Evolutionary conservation across 768 basidiomycete species (phyloP).

Genomic region (Boletus barrowsii): DNA sequence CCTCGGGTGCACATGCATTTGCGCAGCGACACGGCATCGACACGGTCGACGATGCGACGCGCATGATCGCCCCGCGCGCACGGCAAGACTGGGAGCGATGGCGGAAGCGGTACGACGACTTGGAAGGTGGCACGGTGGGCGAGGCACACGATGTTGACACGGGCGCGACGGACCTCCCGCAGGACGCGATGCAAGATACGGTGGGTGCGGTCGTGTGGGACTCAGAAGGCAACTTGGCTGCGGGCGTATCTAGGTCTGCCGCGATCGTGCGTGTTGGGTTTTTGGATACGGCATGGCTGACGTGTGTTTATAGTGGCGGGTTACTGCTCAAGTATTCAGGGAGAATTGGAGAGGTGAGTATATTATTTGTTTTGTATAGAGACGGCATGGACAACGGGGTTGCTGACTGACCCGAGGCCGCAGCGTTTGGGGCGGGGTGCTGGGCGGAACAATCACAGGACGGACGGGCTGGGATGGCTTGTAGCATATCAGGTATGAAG

Average conservation of each 20-base stretch:
- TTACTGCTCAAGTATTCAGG: conserved; percentile 75
- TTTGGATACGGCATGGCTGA: not conserved
- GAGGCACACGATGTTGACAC: not conserved
- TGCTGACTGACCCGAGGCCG: conserved; percentile 45
- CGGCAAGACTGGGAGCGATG: conserved; percentile 57
- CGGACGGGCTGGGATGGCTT: conserved; percentile 45
- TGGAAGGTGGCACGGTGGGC: conserved; percentile 4
- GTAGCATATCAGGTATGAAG: conserved; percentile 58
- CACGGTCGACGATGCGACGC: conserved; percentile 38
- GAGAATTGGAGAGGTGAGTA: conserved; percentile 66
- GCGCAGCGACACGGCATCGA: conserved; percentile 35
- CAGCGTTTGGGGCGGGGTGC: conserved; percentile 71
- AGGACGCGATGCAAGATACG: conserved; percentile 62
- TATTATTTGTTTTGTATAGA: not conserved
- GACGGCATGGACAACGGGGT: not conserved
- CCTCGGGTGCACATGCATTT: conserved; percentile 58
- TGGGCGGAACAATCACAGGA: conserved; percentile 51
- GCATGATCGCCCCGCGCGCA: conserved; percentile 51
- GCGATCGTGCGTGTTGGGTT: not conserved
- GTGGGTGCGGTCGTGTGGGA: conserved; percentile 74
- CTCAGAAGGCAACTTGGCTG: conserved; percentile 44
- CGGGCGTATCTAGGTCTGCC: conserved; percentile 72
- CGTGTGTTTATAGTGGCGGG: conserved; percentile 53
- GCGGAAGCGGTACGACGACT: conserved; percentile 41
- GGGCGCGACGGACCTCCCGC: conserved; percentile 5